Evolutionary conservation across 352 stramenopile genomes (phyloP), one percentile per base, ranked within the genome.

Genomic region (Globisporangium middletonii): DNA sequence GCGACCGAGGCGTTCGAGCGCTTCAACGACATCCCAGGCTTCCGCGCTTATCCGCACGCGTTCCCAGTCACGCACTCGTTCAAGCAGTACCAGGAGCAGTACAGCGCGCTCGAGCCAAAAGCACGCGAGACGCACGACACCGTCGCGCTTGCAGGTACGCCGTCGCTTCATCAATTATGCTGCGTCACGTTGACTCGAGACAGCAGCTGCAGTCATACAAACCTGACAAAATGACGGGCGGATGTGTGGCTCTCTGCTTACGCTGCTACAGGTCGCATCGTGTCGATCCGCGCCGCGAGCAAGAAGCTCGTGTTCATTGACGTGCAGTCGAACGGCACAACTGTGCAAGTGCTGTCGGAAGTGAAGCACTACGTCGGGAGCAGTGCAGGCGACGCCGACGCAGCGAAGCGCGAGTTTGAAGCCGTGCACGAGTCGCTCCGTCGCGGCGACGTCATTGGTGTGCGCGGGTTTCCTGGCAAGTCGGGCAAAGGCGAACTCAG

Each of bases 251-350:
- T 35, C 42, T 47, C 41, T 55, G 6, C 30, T 55, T 52, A 26
- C 26, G 19, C 26, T 48, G 60, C 41, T 28, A 33, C 43, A 83
- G 78, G 79, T 53, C 80, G 83, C 27, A 79, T 93, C 43, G 73
- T 88, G 52, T 81, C 81, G 15, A 93, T 91, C 59, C 80, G 83
- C 30, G 72, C 76, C 47, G 77, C 83, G 37, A 91, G 83, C 67
- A 92, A 91, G 70, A 91, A 93, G 53, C 72, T 93, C 33, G 75
- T 91, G 43, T 93, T 93, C 58, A 48, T 92, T 50, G 81, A 93
- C 63, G 51, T 93, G 27, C 71, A 83, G 53, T 86, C 73, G 46
- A 69, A 91, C 41, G 83, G 80, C 53, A 52, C 69, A 16, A 82
- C 63, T 16, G 72, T 93, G 55, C 83, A 93, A 65, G 77, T 92